These are phyloP conservation scores for Candida maltosa DNA, from an alignment of 805 yeast species.

Conservation along the genomic window DNA sequence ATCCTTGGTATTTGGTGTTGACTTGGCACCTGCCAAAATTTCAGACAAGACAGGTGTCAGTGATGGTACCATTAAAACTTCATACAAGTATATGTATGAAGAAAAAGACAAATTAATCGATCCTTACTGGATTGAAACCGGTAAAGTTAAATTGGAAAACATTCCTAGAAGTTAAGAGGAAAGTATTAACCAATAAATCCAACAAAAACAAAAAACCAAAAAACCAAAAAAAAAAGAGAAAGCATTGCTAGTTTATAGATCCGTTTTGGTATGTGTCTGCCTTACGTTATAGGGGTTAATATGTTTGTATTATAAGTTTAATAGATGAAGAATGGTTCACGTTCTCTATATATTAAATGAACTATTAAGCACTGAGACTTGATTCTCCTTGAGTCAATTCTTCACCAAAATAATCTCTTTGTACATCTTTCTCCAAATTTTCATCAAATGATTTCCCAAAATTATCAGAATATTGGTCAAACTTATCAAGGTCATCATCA, in stretches of 20 bases:
- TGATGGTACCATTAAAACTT: slow-evolving; percentile 94
- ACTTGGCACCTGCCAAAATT: slow-evolving; percentile 71
- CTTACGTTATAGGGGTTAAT: too few relatives aligned
- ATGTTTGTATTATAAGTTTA: too few relatives aligned
- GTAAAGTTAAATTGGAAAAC: slow-evolving; percentile 54
- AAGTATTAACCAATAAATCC: neutral
- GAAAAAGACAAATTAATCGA: slow-evolving; percentile 67
- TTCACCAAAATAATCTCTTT: slow-evolving; percentile 17
- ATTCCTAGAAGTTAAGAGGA: slow-evolving; percentile 22
- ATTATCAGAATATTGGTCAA: slow-evolving; percentile 24
- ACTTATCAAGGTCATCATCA: slow-evolving; percentile 34
- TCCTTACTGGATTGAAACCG: slow-evolving; percentile 69
- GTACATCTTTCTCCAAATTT: slow-evolving; percentile 20
- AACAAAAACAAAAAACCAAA: neutral
- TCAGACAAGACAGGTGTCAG: slow-evolving; percentile 94
- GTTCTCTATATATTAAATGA: too few relatives aligned
- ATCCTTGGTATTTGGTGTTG: slow-evolving; percentile 79
- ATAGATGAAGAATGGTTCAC: too few relatives aligned
- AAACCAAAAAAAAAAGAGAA: neutral
- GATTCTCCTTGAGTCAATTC: too few relatives aligned
- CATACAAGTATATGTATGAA: slow-evolving; percentile 78
- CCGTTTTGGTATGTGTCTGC: neutral
- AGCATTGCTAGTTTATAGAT: too few relatives aligned
- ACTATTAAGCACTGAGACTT: too few relatives aligned
- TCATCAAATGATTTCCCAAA: slow-evolving; percentile 37